Percentiles rank a stretch among this genome's conserved stretches.
phyloP scores from a whole-genome alignment of 192 early-diverging fungal genomes.

The Backusella sp. region DNA sequence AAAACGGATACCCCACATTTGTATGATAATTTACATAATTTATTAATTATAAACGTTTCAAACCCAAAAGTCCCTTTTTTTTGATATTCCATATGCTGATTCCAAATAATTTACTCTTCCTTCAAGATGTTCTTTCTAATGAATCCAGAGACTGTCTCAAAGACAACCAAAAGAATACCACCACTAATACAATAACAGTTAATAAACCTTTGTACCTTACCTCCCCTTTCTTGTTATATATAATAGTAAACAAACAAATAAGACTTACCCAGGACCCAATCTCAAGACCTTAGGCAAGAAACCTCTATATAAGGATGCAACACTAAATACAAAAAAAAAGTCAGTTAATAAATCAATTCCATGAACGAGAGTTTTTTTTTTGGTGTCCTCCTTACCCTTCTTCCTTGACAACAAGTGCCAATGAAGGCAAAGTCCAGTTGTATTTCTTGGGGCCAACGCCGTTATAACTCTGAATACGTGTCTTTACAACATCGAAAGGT shows the following conservation, averaged over 20 bases:
- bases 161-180: conserved; percentile 86
- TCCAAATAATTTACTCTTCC: conserved; percentile 21
- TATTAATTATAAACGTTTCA: neutral
- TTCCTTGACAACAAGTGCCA: conserved; percentile 77
- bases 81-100: neutral
- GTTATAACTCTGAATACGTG: conserved; percentile 84
- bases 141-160: conserved; percentile 80
- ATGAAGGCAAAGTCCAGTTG: conserved; percentile 82
- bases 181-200: conserved; percentile 37
- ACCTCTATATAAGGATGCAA: conserved; percentile 90
- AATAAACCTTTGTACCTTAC: neutral
- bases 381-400: conserved; percentile 65
- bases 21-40: neutral
- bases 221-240: neutral
- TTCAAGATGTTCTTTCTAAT: conserved; percentile 73
- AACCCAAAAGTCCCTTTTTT: neutral
- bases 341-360: neutral
- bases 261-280: conserved; percentile 74
- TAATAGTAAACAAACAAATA: neutral
- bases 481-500: conserved; percentile 97
- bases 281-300: conserved; percentile 94
- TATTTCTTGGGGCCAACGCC: conserved; percentile 75
- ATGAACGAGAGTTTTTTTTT: neutral
- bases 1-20: neutral
- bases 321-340: conserved; percentile 30